Base-by-base conservation (phyloP, 495 filamentous ascomycete species). In the Penicillium pancosmium region DNA sequence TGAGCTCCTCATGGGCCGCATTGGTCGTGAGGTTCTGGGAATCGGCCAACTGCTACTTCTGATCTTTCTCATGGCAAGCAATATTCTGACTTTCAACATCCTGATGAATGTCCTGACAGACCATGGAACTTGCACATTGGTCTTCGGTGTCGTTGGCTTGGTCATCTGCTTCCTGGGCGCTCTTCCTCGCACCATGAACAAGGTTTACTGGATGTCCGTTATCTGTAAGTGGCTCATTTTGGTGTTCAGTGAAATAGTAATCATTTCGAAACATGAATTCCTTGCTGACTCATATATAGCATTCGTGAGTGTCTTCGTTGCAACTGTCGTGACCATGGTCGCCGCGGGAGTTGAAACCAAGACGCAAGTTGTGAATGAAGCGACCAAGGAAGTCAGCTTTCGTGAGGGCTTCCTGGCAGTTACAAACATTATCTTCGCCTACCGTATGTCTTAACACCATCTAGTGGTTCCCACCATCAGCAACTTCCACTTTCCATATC, bases 51-150 rank as follows among this genome's bases (percentile, higher is more conserved):
- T 83, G 8, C 62, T 90, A 49, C 82, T 91, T 59, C 76, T 91
- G 19, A 72, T 88, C 33, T 91, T 93, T 75, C 84, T 89, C 54
- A 86, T 89, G 76, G 88, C 82, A 6, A 88, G 87, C 27, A 89
- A 93, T 64, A 82, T 91, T 0, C 80, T 86, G 58, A 86, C 89
- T 61, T 73, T 90, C 27, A 72, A 74, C 34, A 88, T 90, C 19
- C 82, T 91, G 47, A 77, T 87, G 55, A 80, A 91, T 50, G 83
- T 78, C 11, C 67, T 92, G 27, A 86, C 87, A 1, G 68, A 84
- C 7, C 81, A 90, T 65, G 83, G 76, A 4, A 73, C 79, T 4
- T 93, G 91, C 68, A 86, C 86, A 2, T 77, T 92, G 53, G 78
- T 85, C 2, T 93, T 88, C 65, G 82, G 80, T 33, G 72, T 88